Evolutionary conservation across 1,284 basidiomycete genomes (phyloP), one percentile per base, ranked within the genome.

Genomic region (Ustilago crameri): DNA sequence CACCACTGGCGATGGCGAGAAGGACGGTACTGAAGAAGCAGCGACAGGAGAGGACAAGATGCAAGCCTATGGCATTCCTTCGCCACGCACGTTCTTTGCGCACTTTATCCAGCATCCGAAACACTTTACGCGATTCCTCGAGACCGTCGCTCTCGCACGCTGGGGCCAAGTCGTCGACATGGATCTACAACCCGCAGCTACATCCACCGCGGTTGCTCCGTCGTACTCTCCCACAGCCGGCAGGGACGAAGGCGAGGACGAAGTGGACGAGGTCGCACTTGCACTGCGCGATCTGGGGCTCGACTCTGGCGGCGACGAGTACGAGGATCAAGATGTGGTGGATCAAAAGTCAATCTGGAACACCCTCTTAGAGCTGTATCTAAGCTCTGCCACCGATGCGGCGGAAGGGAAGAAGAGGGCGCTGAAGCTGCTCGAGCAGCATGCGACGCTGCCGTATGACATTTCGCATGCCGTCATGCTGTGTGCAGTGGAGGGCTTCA

Each of bases 271-370:
- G 45, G 49, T 74, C 14, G 51, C 41, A 20, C 34, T 17, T 14
- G 59, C 63, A 26, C 38, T 63, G 42, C 53, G 48, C 34, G 68
- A 58, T 48, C 63, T 69, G 18, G 59, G 54, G 0, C 44, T 62
- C 17, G 43, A 47, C 32, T 44, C 47, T 30, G 55, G 51, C 23
- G 48, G 45, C n/a, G 75, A 77, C 5, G 51, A 49, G n/a, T 76
- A 89, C 48, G 87, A 87, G 24, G 87, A 87, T 30, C 83, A 84
- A 0, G 91, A 92, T 58, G 84, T 85, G 71, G 83, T 84, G 15
- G 93, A 96, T 80, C 93, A 95, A 81, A 87, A 88, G 12, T 91
- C 93, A 0, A 90, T 97, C 14, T 98, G 95, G 95, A 97, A 96
- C 84, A 97, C 95, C 1, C 86, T 98, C 2, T 86, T 98, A 51